These are phyloP conservation scores for Penicillium sumatraense DNA, from an alignment of 2,329 filamentous ascomycete species.

Conservation along the genomic window DNA sequence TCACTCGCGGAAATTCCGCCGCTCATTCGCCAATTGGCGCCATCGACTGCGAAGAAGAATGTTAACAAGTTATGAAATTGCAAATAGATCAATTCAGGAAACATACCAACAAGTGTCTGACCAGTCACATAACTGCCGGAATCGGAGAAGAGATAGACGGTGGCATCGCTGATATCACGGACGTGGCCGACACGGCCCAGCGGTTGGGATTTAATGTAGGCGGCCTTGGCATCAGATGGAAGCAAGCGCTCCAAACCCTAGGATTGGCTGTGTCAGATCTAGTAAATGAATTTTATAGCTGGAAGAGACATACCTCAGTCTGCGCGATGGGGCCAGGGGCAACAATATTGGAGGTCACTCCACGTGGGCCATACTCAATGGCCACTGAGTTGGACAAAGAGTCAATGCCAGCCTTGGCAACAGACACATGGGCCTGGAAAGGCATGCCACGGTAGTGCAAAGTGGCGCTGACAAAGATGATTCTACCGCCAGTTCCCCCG, in stretches of 20 bases:
- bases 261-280: background rate
- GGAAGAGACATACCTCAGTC: constrained; percentile 63
- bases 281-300: background rate
- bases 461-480: constrained; percentile 87
- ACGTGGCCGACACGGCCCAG: constrained; percentile 77
- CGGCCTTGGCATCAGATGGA: constrained; percentile 56
- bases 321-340: constrained; percentile 83
- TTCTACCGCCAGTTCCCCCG: constrained; percentile 73
- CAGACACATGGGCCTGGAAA: constrained; percentile 85
- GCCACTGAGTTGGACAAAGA: constrained; percentile 78
- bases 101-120: constrained; percentile 68
- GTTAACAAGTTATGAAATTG: background rate
- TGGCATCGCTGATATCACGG: constrained; percentile 90
- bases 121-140: constrained; percentile 87
- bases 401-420: constrained; percentile 90
- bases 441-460: constrained; percentile 89
- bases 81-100: background rate
- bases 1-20: constrained; percentile 35
- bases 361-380: constrained; percentile 87
- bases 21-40: constrained; percentile 46
- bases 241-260: constrained; percentile 68
- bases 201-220: constrained; percentile 63
- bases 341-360: constrained; percentile 86
- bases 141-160: constrained; percentile 85
- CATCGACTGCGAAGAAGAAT: constrained; percentile 41